Evolutionary conservation across 192 early-diverging fungal genomes (phyloP).

Genomic region (Coemansia interrupta): DNA sequence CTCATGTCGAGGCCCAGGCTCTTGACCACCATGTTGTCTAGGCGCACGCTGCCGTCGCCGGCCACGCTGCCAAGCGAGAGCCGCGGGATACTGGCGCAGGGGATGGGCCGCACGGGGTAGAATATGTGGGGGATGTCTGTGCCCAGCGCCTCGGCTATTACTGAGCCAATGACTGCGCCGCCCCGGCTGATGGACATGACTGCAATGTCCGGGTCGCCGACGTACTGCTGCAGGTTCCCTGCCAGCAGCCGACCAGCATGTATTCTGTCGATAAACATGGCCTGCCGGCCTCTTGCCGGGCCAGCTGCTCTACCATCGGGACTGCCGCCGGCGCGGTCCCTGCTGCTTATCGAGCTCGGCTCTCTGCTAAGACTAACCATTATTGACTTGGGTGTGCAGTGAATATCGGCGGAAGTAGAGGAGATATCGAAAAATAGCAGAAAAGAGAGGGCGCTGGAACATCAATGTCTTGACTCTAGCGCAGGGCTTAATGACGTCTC

Average conservation of each 20-base stretch:
- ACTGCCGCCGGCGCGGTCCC: neutral
- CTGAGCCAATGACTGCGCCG: constrained; percentile 44
- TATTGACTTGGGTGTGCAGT: neutral
- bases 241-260: constrained; percentile 45
- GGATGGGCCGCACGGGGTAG: constrained; percentile 40
- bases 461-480: no score
- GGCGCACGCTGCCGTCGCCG: constrained; percentile 45
- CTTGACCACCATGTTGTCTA: constrained; percentile 38
- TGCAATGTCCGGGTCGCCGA: constrained; percentile 17
- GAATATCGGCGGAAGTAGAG: no score
- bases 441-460: no score
- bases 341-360: neutral
- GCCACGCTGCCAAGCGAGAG: constrained; percentile 52
- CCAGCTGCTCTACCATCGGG: neutral
- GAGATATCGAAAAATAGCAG: no score
- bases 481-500: no score
- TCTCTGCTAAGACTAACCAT: constrained; percentile 13
- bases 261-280: constrained; percentile 39
- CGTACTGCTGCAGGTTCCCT: constrained; percentile 29
- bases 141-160: constrained; percentile 26
- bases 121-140: constrained; percentile 25
- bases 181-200: constrained; percentile 48
- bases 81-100: constrained; percentile 33
- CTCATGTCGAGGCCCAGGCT: constrained; percentile 24
- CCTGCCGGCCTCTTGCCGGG: neutral